Conservation (phyloP, 2,329 filamentous ascomycete species). For the Annulohypoxylon truncatum region DNA sequence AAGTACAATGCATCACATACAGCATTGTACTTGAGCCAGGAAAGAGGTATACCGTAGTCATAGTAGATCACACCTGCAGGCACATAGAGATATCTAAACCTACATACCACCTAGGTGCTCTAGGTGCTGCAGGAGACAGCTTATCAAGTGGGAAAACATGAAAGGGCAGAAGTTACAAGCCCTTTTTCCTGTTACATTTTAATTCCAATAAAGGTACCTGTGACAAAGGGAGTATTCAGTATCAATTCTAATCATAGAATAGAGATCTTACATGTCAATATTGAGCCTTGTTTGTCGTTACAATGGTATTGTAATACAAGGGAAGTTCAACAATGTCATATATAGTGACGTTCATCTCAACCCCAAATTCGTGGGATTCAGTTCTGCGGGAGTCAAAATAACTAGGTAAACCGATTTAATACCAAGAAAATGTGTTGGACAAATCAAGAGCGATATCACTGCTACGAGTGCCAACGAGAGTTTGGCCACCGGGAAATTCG, state of each 20-base stretch:
- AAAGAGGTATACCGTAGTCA: too few relatives aligned
- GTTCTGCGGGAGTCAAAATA: not conserved
- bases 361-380: not conserved
- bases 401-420: not conserved
- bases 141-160: too few relatives aligned
- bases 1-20: too few relatives aligned
- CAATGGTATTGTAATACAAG: not conserved
- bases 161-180: not conserved
- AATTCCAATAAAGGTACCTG: not conserved
- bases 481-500: conserved; percentile 5
- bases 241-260: not conserved
- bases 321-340: not conserved
- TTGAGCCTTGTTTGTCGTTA: not conserved
- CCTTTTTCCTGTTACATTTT: not conserved
- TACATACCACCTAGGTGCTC: not conserved
- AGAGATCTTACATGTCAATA: not conserved
- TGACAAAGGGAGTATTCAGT: not conserved
- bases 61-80: too few relatives aligned
- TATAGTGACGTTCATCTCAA: not conserved
- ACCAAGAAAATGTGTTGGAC: conserved; percentile 27
- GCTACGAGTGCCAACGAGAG: conserved; percentile 33
- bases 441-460: conserved; percentile 18
- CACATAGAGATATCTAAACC: too few relatives aligned
- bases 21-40: too few relatives aligned
- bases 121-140: not conserved